Evolutionary conservation across 768 basidiomycete species (phyloP), one percentile per base, ranked within the genome.

Genomic region (Candolleomyces eurysporus): DNA sequence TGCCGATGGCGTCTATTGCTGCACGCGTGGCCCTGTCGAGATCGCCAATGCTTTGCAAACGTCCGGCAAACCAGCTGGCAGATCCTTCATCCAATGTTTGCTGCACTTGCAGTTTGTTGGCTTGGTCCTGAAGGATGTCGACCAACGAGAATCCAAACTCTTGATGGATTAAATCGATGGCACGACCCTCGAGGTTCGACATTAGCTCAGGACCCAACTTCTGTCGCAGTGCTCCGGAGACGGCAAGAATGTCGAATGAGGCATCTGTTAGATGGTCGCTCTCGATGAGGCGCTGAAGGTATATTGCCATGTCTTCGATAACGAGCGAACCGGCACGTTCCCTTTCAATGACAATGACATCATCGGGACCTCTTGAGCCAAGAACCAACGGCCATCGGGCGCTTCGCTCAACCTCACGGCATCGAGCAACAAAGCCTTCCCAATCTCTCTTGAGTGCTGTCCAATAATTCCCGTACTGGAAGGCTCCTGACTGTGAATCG

Each of bases 391-490:
- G 93, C 85, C 90, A 89, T 48, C 91, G 84, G 39, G 89, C 90
- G 63, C 86, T 86, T 48, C 91, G 88, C 74, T 97, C 96, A n/a
- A 95, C 80, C 64, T 94, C 93, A 57, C 91, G 85, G 68, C 93
- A 95, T 60, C 92, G 84, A 8, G 95, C 90, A 63, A 96, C 87
- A 68, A 98, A 96, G 3, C 96, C 94, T 69, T 98, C 91, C 96
- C 96, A 98, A 67, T 98, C 95, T 50, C 91, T 78, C 72, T 92
- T 95, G 66, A 97, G 73, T 0, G 89, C 87, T 66, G 84, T 89
- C 86, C 92, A 90, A 69, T 93, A 94, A 48, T 86, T 88, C 49
- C 86, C 84, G 68, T 93, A 81, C 64, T 90, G 87, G 50, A 86
- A 80, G 42, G 88, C 89, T 16, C 94, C 94, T 3, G 92, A 94